phyloP scores from a whole-genome alignment of 106 monocot species.

The Gastrodia elata region DNA sequence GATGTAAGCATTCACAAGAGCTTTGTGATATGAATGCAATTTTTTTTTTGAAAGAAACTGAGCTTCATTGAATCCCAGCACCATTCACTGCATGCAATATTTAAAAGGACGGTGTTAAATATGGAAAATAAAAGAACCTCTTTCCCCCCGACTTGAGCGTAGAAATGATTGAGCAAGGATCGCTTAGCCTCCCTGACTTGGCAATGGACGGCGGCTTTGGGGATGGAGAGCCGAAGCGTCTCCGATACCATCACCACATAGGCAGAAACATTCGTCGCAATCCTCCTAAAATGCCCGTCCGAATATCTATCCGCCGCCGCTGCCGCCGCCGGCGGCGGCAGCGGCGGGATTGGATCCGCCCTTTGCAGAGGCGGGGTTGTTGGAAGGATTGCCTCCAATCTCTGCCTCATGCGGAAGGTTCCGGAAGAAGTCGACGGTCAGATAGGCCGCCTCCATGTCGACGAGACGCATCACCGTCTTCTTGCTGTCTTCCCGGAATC shows the following conservation, averaged over 20 bases:
- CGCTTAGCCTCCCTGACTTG: conserved; percentile 60
- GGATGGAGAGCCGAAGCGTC: conserved; percentile 41
- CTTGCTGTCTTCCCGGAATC: conserved; percentile 49
- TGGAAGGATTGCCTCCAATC: conserved; percentile 15
- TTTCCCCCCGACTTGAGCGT: conserved; percentile 38
- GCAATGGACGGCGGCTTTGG: conserved; percentile 50
- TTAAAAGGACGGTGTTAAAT: too few species aligned
- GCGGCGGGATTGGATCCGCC: conserved; percentile 2
- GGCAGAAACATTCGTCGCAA: conserved; percentile 47
- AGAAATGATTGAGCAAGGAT: conserved; percentile 49
- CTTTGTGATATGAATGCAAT: too few species aligned
- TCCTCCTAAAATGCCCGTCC: conserved; percentile 41
- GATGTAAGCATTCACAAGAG: too few species aligned
- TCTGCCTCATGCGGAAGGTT: conserved; percentile 55
- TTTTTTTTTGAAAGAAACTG: too few species aligned
- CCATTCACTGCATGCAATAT: too few species aligned
- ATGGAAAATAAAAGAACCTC: conserved; percentile 21
- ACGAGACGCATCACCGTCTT: conserved; percentile 51
- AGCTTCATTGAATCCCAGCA: too few species aligned
- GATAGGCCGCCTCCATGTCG: conserved; percentile 55
- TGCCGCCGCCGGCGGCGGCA: conserved; percentile 3
- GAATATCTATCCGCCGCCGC: conserved; percentile 44
- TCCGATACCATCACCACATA: conserved; percentile 51
- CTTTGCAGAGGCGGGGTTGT: conserved; percentile 19
- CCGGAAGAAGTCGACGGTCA: conserved; percentile 64